A percentile compares a stretch with the other conserved stretches of the same genome.
phyloP scores from a whole-genome alignment of 2,329 filamentous ascomycete genomes.

The Chrysoporthe deuterocubensis region DNA sequence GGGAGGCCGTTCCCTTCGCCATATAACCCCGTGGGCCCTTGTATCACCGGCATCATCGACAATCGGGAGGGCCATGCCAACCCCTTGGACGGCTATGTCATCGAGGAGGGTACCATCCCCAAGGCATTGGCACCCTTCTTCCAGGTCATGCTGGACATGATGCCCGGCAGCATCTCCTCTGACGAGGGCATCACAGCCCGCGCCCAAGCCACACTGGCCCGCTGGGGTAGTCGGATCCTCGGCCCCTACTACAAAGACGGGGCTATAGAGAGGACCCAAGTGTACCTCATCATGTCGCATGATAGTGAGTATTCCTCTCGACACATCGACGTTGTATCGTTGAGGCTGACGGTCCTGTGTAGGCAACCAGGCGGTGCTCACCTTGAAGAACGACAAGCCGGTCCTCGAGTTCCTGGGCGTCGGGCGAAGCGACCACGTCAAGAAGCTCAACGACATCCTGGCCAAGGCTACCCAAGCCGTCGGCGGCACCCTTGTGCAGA shows the following conservation, averaged over 20 bases:
- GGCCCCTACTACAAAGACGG: constrained; percentile 62
- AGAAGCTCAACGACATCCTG: constrained; percentile 55
- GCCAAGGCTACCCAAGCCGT: constrained; percentile 59
- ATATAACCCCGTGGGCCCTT: constrained; percentile 61
- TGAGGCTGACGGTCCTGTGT: constrained; percentile 25
- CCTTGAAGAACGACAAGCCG: constrained; percentile 62
- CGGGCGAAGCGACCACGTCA: constrained; percentile 58
- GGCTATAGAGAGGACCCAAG: constrained; percentile 62
- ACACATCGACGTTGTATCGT: no score
- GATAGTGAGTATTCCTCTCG: constrained; percentile 50
- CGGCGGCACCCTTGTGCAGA: constrained; percentile 63
- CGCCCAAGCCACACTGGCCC: constrained; percentile 52
- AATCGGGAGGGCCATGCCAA: constrained; percentile 56
- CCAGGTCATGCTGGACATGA: constrained; percentile 59
- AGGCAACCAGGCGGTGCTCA: constrained; percentile 63
- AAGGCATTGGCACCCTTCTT: constrained; percentile 59
- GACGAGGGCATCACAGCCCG: constrained; percentile 45
- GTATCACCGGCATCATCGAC: constrained; percentile 67
- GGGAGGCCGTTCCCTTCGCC: constrained; percentile 54
- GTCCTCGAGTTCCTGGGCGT: constrained; percentile 64
- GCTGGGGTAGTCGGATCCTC: constrained; percentile 56
- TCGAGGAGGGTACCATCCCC: constrained; percentile 67
- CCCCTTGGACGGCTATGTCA: constrained; percentile 64
- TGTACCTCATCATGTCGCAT: constrained; percentile 70
- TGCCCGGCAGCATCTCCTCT: constrained; percentile 51